Evolutionary conservation across 2,329 filamentous ascomycete species (phyloP), one percentile per base, ranked within the genome.

Genomic region (Anthostomella pinea): DNA sequence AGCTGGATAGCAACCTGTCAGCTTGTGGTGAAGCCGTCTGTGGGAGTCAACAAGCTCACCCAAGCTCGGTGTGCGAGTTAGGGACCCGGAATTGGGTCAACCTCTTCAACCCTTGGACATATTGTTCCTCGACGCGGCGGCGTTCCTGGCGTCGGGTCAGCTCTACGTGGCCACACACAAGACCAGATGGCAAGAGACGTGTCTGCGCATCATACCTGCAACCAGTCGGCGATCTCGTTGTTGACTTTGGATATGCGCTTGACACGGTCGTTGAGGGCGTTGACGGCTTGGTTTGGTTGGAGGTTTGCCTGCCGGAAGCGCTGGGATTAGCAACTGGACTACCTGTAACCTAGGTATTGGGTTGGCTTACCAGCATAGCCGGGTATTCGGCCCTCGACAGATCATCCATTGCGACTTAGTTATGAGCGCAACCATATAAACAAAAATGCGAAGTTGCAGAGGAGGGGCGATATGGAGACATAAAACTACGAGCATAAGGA

Each of bases 151-250:
- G 13, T 32, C 20, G 36, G 32, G 44, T 43, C 29, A 49, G 43
- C 35, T 24, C 28, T 21, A 10, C 25, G 25, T 27, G 30, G 20
- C 20, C 15, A 22, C 11, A 10, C 27, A 22, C 22, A n/a, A n/a
- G n/a, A n/a, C n/a, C n/a, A n/a, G n/a, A 8, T 10, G 4, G 13
- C 11, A 13, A 16, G 25, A 15, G 8, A 3, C 15, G 30, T 16
- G 26, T 14, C 4, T 39, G 38, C 33, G 30, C 38, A 33, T 50
- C 67, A 65, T 80, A 95, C 90, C 83, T 91, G 85, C 45, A 98
- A 77, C 88, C 91, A 98, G 68, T 97, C 91, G 63, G 91, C 91
- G 57, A 98, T 87, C 60, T 96, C 88, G 52, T 73, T 67, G 65
- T 98, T 96, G 67, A 95, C 70, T 63, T 83, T 88, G 55, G 77